Conservation (phyloP, 169 alveolate genomes). For the Plasmodium cynomolgi region DNA sequence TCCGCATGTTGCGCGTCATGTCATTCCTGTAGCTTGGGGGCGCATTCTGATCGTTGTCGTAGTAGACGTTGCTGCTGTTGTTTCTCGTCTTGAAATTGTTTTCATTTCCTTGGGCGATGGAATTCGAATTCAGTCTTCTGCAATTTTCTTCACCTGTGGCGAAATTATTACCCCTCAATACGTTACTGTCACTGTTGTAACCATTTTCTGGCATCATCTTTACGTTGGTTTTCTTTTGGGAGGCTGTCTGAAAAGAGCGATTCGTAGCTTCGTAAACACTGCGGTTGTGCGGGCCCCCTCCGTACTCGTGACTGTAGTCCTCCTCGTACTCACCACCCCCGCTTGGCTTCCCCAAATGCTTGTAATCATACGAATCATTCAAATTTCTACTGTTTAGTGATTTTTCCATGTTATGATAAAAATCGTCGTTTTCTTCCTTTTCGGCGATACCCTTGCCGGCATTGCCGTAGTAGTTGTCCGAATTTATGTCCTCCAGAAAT, state of each 20-base stretch:
- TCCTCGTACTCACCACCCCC: not conserved
- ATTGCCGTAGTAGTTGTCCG: slow-evolving; percentile 18
- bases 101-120: not conserved
- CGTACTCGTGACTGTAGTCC: not conserved
- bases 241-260: not conserved
- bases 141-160: slow-evolving; percentile 16
- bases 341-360: not conserved
- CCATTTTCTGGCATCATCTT: slow-evolving; percentile 19
- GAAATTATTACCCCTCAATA: slow-evolving; percentile 6
- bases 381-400: slow-evolving; percentile 30
- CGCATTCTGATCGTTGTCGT: not conserved
- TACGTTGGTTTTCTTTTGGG: slow-evolving; percentile 4
- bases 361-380: slow-evolving; percentile 30
- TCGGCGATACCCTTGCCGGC: not conserved
- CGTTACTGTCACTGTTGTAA: slow-evolving; percentile 64
- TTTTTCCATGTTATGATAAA: slow-evolving; percentile 23
- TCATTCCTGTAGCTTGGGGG: slow-evolving; percentile 9
- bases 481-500: slow-evolving; percentile 48
- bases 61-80: slow-evolving; percentile 44
- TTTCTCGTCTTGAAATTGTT: slow-evolving; percentile 18
- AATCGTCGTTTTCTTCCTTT: slow-evolving; percentile 27
- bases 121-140: slow-evolving; percentile 14
- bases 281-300: not conserved
- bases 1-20: not conserved
- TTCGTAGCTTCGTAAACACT: not conserved